A percentile compares a stretch with the other conserved stretches of the same genome.
phyloP scores from a whole-genome alignment of 257 asterid genomes.

The Gynochthodes officinalis region DNA sequence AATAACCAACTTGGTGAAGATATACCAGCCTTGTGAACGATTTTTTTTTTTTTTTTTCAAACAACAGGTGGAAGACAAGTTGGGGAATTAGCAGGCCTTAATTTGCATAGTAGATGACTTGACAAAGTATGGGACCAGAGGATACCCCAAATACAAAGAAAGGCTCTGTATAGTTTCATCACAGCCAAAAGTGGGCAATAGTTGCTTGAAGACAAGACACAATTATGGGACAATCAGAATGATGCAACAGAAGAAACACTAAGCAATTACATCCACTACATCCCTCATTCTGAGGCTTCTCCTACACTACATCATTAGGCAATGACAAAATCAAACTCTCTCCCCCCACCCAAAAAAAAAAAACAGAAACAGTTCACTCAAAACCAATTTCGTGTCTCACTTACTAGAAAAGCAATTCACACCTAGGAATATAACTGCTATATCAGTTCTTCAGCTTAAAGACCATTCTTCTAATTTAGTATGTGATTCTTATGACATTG shows the following conservation, averaged over 20 bases:
- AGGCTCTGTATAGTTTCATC: background rate
- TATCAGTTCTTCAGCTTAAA: constrained; percentile 9
- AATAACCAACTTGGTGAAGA: too few species aligned
- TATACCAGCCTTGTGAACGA: too few species aligned
- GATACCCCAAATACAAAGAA: background rate
- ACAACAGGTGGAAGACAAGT: background rate
- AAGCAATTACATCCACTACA: background rate
- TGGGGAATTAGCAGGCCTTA: background rate
- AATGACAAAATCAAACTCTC: background rate
- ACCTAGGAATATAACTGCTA: constrained; percentile 5
- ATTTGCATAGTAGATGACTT: background rate
- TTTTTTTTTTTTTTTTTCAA: too few species aligned
- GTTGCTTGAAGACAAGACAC: background rate
- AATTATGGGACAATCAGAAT: background rate
- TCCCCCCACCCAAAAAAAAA: too few species aligned
- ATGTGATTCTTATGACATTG: constrained; percentile 18
- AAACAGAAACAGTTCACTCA: background rate
- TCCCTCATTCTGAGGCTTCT: background rate
- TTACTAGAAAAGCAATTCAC: background rate
- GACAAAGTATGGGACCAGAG: background rate
- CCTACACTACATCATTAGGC: too few species aligned
- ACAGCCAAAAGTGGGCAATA: background rate
- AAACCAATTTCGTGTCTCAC: background rate
- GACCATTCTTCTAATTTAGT: constrained; percentile 6
- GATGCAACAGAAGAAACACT: background rate